Percentiles rank a stretch among this genome's conserved stretches.
Conservation (phyloP, 169 alveolate species). For the Amoebophrya sp. region DNA sequence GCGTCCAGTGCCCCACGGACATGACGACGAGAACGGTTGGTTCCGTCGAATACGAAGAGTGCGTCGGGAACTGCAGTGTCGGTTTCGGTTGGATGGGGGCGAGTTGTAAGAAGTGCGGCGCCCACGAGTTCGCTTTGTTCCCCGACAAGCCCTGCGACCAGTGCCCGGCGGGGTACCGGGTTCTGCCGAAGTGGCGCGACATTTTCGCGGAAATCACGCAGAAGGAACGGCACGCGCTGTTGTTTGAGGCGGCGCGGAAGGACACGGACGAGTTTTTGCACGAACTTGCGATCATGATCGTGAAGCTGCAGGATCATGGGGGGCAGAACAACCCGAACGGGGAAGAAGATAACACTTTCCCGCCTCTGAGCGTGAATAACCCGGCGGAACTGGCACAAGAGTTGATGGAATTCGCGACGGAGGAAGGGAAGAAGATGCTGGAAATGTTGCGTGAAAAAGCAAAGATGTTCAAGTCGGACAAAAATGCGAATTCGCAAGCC, state of each 20-base stretch:
- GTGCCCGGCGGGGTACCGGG: background rate
- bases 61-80: background rate
- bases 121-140: background rate
- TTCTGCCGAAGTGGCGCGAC: background rate
- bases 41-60: background rate
- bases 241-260: background rate
- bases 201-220: background rate
- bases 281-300: background rate
- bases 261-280: background rate
- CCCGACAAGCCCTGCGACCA: background rate
- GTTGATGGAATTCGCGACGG: too few species aligned
- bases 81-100: slow-evolving; percentile 10
- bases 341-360: too few species aligned
- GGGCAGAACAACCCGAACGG: too few species aligned
- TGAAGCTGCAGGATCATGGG: too few species aligned
- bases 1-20: background rate
- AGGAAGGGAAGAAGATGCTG: too few species aligned
- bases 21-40: background rate
- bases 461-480: too few species aligned
- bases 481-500: too few species aligned
- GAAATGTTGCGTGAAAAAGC: too few species aligned
- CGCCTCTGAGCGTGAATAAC: too few species aligned
- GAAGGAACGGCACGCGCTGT: too few species aligned
- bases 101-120: background rate
- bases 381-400: too few species aligned